Base-by-base conservation (phyloP, 192 early-diverging fungal species). In the Coemansia biformis region DNA sequence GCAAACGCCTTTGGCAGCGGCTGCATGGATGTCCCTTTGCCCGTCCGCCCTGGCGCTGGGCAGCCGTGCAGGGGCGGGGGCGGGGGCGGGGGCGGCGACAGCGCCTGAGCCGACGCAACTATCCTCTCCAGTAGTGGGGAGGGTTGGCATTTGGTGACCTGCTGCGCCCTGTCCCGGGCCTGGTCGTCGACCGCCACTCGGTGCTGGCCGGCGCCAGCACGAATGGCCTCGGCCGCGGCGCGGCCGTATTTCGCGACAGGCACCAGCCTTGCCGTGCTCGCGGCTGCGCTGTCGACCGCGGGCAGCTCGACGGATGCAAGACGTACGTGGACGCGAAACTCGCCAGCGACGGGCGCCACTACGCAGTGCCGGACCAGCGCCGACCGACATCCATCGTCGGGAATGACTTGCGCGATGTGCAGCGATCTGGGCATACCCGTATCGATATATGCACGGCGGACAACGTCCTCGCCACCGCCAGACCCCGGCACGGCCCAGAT, bases 371-470 rank as follows among this genome's bases (percentile, higher is more conserved):
- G 46, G 6, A 64, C 41, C 8, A 33, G 40, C 8, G 62, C 54
- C 3, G 61, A 52, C 31, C 29, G 46, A 21, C 30, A 44, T 33
- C 37, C 33, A 2, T 55, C 35, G 8, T 58, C 40, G 0, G 57
- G 36, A 3, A 30, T 29, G 14, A 73, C 35, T 14, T 51, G 62
- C 11, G 51, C 62, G 10, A 73, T 43, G 40, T 56, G 54, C 11
- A 73, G 38, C 0, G 69, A 60, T 22, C 46, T 26, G 3, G 69
- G 69, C 28, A 63, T 46, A 10, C 69, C 69, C 8, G 62, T 36
- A 6, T 44, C 46, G 4, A 53, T 13, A 24, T 49, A 65, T 1
- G 48, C 69, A 11, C 24, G 41, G 7, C 31, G 18, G 13, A 53
- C 42, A 28, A 41, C 17, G 2, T 22, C 15, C 8, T 49, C 30